A percentile compares a stretch with the other conserved stretches of the same genome.
Conservation (phyloP, 75 land plant species). For the Chamaecyparis obtusa region DNA sequence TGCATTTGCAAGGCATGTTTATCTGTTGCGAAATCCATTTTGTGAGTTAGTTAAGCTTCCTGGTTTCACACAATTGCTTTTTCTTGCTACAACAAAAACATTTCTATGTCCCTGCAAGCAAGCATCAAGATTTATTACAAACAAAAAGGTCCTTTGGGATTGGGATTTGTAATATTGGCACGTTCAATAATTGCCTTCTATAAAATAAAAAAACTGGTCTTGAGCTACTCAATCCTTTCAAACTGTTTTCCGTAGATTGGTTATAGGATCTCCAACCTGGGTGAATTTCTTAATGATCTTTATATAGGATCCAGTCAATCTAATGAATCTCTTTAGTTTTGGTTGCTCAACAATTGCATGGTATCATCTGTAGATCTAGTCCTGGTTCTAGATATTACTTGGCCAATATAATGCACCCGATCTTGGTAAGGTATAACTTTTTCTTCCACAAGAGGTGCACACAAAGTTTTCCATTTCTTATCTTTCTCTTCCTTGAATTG, state of each 20-base stretch:
- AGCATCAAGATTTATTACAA: neutral
- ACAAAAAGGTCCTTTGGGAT: neutral
- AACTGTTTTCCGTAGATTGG: neutral
- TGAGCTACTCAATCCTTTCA: neutral
- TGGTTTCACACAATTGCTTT: neutral
- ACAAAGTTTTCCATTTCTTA: no score
- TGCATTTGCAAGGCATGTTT: neutral
- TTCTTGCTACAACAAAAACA: neutral
- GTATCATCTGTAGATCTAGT: neutral
- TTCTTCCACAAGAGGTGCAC: neutral
- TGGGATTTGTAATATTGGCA: neutral
- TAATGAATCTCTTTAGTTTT: neutral
- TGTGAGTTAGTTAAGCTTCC: neutral
- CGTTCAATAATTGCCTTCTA: neutral
- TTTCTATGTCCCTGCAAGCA: neutral
- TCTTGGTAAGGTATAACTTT: neutral
- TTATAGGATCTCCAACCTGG: neutral
- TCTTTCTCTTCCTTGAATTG: neutral
- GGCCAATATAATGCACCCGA: neutral
- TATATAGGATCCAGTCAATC: neutral
- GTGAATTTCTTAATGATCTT: neutral
- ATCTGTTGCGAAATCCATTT: neutral
- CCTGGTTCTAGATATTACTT: neutral
- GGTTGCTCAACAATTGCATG: neutral
- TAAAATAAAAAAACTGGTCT: neutral